phyloP scores from a whole-genome alignment of 148 eudicot species.

The Silene conica region DNA sequence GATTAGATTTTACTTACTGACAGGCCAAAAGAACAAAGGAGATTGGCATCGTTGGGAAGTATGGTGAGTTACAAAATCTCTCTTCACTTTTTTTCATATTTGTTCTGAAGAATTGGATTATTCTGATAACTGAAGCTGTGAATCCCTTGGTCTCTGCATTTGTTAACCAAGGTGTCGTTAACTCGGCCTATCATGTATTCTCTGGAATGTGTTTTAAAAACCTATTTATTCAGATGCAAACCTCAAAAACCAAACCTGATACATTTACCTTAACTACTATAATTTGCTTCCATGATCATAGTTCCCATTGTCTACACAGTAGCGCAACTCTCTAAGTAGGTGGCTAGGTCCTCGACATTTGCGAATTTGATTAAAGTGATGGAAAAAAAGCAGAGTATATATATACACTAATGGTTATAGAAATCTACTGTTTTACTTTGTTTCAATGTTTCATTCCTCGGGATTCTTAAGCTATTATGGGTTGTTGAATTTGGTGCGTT shows the following conservation, averaged over 20 bases:
- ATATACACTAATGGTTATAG: not conserved
- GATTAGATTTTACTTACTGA: too few relatives aligned
- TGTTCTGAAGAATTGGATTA: constrained; percentile 51
- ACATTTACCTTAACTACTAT: too few relatives aligned
- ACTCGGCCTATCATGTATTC: constrained; percentile 46
- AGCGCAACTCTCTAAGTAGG: not conserved
- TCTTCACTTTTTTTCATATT: constrained; percentile 49
- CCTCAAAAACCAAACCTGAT: too few relatives aligned
- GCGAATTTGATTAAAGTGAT: constrained; percentile 1
- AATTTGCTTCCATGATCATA: constrained; percentile 19
- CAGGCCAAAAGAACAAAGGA: too few relatives aligned
- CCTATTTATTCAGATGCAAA: too few relatives aligned
- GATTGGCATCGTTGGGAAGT: too few relatives aligned
- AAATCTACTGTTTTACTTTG: not conserved
- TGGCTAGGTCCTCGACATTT: constrained; percentile 8
- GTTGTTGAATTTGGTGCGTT: not conserved
- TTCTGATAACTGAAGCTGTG: constrained; percentile 41
- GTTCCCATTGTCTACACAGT: constrained; percentile 12
- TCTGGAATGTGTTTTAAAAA: constrained; percentile 33
- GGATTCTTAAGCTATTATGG: not conserved
- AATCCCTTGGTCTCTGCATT: constrained; percentile 76
- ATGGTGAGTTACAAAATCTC: too few relatives aligned
- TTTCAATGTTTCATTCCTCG: constrained; percentile 6
- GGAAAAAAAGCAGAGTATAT: constrained; percentile 7
- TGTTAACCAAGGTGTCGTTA: constrained; percentile 43